phyloP scores from a whole-genome alignment of 768 basidiomycete species.

The Cystobasidium ongulense region DNA sequence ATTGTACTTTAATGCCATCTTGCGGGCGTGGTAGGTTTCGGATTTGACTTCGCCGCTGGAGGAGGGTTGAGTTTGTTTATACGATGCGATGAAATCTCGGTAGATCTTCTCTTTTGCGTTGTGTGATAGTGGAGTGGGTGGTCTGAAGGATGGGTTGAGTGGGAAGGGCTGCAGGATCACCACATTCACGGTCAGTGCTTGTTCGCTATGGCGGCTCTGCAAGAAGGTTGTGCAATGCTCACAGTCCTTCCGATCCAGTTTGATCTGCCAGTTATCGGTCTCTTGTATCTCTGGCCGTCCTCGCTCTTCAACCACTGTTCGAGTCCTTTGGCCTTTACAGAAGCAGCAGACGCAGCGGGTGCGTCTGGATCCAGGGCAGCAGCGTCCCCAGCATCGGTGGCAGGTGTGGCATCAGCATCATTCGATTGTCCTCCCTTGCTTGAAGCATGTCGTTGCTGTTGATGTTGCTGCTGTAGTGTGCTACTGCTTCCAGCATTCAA shows the following conservation, averaged over 20 bases:
- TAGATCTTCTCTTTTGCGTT: constrained; percentile 56
- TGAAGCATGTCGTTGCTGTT: not conserved
- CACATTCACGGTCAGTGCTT: not conserved
- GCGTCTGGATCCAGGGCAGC: not conserved
- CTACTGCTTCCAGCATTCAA: not conserved
- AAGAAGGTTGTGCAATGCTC: not conserved
- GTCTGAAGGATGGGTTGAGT: constrained; percentile 72
- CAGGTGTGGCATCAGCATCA: not conserved
- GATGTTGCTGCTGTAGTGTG: not conserved
- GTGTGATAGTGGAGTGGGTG: constrained; percentile 68
- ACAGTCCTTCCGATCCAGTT: constrained; percentile 27
- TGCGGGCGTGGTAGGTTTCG: constrained; percentile 42
- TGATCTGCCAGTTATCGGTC: not conserved
- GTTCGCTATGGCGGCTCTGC: not conserved
- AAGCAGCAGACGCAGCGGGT: not conserved
- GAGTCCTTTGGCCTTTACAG: not conserved
- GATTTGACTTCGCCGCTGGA: constrained; percentile 31
- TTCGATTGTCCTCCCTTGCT: not conserved
- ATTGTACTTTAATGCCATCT: constrained; percentile 57
- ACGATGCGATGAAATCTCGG: constrained; percentile 55
- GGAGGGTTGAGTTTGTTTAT: constrained; percentile 29
- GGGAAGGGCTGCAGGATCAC: constrained; percentile 69
- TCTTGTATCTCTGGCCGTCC: constrained; percentile 13
- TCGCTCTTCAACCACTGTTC: constrained; percentile 19
- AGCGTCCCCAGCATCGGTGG: not conserved